A percentile compares a stretch with the other conserved stretches of the same genome.
Evolutionary conservation across 129 eudicot species (phyloP).

Genomic region (Calendula officinalis): DNA sequence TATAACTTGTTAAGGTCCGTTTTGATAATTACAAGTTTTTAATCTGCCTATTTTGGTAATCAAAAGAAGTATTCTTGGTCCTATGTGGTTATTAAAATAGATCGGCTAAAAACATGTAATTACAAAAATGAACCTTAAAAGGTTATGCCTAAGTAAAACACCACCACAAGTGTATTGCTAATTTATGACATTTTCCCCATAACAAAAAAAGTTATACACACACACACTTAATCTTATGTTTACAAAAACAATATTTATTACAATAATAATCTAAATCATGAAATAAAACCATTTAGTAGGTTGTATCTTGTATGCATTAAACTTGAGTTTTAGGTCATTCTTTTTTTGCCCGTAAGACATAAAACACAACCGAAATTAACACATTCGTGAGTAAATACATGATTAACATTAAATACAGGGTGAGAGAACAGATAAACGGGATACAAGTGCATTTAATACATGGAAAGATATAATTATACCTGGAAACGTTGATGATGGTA

Average conservation of each 20-base stretch:
- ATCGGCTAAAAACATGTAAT: too few relatives aligned
- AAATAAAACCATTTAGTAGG: not conserved
- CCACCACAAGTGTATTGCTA: too few relatives aligned
- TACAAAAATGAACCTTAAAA: too few relatives aligned
- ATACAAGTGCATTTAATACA: slow-evolving; percentile 90
- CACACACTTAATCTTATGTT: too few relatives aligned
- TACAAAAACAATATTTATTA: not conserved
- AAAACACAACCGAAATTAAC: too few relatives aligned
- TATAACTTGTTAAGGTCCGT: too few relatives aligned
- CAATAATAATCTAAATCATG: not conserved
- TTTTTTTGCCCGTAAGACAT: not conserved
- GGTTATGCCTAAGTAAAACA: not conserved
- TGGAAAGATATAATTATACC: slow-evolving; percentile 98
- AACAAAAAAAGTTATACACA: too few relatives aligned
- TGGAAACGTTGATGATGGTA: slow-evolving; percentile 93
- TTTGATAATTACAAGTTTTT: too few relatives aligned
- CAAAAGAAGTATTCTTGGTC: too few relatives aligned
- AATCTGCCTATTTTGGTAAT: too few relatives aligned
- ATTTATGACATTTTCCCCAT: too few relatives aligned
- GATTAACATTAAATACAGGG: slow-evolving; percentile 49
- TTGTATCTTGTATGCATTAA: not conserved
- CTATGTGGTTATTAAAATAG: too few relatives aligned
- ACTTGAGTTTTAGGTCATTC: not conserved
- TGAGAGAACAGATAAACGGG: slow-evolving; percentile 89
- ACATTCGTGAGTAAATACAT: not conserved